Conservation (phyloP, 2,329 filamentous ascomycete genomes). For the Diaporthe vexans region DNA sequence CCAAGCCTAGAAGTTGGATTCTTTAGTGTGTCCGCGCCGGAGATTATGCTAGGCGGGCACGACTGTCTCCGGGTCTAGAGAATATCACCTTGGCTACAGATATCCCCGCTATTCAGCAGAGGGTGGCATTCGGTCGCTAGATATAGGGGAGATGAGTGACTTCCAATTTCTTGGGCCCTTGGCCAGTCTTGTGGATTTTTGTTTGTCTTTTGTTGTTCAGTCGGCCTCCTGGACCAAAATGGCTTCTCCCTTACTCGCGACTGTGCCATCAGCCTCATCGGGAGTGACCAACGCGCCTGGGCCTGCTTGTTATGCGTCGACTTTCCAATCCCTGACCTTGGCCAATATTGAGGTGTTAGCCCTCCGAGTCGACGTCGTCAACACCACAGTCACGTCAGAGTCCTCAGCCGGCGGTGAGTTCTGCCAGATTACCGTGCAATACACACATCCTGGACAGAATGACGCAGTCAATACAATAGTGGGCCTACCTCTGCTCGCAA, state of each 20-base stretch:
- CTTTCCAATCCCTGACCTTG: not conserved
- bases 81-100: not conserved
- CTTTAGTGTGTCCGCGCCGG: not conserved
- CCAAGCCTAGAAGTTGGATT: not conserved
- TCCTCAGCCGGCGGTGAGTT: not conserved
- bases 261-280: not conserved
- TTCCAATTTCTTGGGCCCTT: not conserved
- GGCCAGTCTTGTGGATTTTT: not conserved
- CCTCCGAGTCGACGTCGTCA: not conserved
- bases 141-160: not conserved
- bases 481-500: conserved; percentile 5
- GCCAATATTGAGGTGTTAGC: conserved; percentile 1
- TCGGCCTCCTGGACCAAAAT: not conserved
- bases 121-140: not conserved
- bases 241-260: not conserved
- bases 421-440: conserved; percentile 30
- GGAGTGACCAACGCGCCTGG: not conserved
- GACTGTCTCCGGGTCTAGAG: not conserved
- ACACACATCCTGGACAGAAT: conserved; percentile 35
- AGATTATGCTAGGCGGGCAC: not conserved
- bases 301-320: not conserved
- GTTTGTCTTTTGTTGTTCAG: not conserved
- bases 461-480: conserved; percentile 22
- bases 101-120: not conserved
- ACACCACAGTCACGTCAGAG: not conserved